Percentiles rank a stretch among this genome's conserved stretches.
phyloP scores from a whole-genome alignment of 148 eudicot genomes.

The Beta vulgaris region DNA sequence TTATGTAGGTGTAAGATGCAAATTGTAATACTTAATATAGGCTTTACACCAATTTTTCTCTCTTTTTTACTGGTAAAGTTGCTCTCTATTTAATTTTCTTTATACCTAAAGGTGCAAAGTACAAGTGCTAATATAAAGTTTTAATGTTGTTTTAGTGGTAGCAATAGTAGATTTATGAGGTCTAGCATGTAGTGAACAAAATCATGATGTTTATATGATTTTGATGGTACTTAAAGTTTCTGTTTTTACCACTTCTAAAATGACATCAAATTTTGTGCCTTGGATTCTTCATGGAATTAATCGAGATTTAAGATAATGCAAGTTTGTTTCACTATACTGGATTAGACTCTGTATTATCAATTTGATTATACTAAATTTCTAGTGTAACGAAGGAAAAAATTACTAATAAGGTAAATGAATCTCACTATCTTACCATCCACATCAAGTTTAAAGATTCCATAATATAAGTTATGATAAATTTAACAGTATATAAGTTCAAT shows the following conservation, averaged over 20 bases:
- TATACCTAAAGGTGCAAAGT: background rate
- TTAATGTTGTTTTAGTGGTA: background rate
- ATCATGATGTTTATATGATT: slow-evolving; percentile 3
- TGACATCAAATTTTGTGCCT: slow-evolving; percentile 1
- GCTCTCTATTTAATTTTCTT: no score
- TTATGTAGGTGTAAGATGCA: no score
- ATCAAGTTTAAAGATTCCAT: background rate
- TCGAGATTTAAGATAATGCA: background rate
- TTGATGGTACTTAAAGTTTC: background rate
- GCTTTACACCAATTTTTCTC: no score
- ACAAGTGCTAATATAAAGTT: background rate
- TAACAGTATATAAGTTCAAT: no score
- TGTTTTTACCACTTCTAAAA: background rate
- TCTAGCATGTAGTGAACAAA: slow-evolving; percentile 7
- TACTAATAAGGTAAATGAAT: background rate
- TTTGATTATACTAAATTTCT: background rate
- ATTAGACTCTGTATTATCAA: background rate
- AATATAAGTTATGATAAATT: no score
- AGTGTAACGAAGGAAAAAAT: background rate
- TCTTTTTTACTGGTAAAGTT: no score
- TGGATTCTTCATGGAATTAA: background rate
- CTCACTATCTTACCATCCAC: background rate
- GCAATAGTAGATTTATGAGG: background rate
- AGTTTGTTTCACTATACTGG: background rate
- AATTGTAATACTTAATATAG: no score